These are phyloP conservation scores for Lentinula raphanica DNA, from an alignment of 768 basidiomycete species.

Conservation along the genomic window DNA sequence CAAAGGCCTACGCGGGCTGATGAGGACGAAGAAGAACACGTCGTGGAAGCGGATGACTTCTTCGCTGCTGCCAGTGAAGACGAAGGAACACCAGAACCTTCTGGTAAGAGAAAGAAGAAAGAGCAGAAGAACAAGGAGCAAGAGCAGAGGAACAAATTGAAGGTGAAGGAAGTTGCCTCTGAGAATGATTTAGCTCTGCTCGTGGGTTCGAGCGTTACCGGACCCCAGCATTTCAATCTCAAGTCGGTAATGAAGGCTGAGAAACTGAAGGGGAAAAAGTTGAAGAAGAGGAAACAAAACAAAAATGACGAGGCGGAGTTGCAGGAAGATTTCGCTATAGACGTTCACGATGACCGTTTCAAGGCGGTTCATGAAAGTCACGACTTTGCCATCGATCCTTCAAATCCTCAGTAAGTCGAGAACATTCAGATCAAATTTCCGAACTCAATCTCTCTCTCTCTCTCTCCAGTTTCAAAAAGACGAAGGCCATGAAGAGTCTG, in stretches of 20 bases:
- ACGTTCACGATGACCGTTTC: constrained; percentile 88
- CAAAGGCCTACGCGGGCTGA: constrained; percentile 41
- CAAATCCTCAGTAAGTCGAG: constrained; percentile 87
- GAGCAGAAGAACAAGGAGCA: constrained; percentile 11
- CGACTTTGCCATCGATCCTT: constrained; percentile 92
- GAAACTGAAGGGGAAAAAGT: constrained; percentile 50
- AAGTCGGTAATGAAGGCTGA: constrained; percentile 85
- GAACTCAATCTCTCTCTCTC: constrained; percentile 7
- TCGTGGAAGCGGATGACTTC: constrained; percentile 58
- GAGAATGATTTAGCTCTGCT: constrained; percentile 64
- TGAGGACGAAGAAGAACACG: constrained; percentile 16
- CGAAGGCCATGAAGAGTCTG: constrained; percentile 82
- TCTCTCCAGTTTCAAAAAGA: constrained; percentile 76
- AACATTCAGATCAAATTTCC: too few relatives aligned
- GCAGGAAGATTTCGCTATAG: constrained; percentile 77
- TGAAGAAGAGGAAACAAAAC: constrained; percentile 37
- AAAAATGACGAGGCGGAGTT: constrained; percentile 54
- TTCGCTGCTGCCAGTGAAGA: constrained; percentile 55
- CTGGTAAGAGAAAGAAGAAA: constrained; percentile 12
- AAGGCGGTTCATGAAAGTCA: constrained; percentile 83
- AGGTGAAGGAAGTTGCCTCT: constrained; percentile 38
- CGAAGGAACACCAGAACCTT: constrained; percentile 22
- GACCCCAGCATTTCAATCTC: constrained; percentile 83
- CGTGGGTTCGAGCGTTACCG: constrained; percentile 48
- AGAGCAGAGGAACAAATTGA: constrained; percentile 10